phyloP scores from a whole-genome alignment of 2,329 filamentous ascomycete genomes.

The Ophiocordyceps australis region DNA sequence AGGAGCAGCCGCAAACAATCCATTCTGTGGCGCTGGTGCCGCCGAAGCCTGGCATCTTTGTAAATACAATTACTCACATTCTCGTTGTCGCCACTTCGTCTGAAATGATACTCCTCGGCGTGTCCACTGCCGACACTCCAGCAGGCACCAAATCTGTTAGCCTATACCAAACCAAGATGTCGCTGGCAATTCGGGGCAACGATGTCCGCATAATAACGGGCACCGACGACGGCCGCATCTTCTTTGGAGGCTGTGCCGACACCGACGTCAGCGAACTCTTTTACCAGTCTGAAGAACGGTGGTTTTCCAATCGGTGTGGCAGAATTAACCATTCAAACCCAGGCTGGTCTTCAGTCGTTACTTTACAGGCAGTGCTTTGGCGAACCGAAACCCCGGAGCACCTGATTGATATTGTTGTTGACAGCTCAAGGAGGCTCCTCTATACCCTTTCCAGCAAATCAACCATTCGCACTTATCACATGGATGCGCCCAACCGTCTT shows the following conservation, averaged over 20 bases:
- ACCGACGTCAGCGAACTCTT: constrained; percentile 87
- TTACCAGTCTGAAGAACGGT: constrained; percentile 93
- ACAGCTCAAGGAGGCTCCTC: constrained; percentile 73
- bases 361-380: constrained; percentile 30
- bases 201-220: constrained; percentile 65
- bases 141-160: constrained; percentile 56
- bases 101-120: constrained; percentile 74
- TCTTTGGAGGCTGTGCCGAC: constrained; percentile 66
- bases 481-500: constrained; percentile 47
- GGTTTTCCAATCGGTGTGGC: constrained; percentile 78
- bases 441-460: constrained; percentile 83
- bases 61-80: constrained; percentile 69
- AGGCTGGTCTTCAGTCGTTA: constrained; percentile 48
- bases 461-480: constrained; percentile 80
- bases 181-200: constrained; percentile 55
- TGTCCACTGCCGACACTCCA: constrained; percentile 48
- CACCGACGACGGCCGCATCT: constrained; percentile 76
- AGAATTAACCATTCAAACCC: constrained; percentile 78
- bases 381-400: constrained; percentile 36
- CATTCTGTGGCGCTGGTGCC: constrained; percentile 77
- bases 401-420: constrained; percentile 65
- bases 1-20: constrained; percentile 76
- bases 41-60: constrained; percentile 75
- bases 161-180: constrained; percentile 81
- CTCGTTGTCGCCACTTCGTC: constrained; percentile 74